Percentiles rank a stretch among this genome's conserved stretches.
Evolutionary conservation across 192 early-diverging fungal genomes (phyloP).

Genomic region (Coemansia sp.): DNA sequence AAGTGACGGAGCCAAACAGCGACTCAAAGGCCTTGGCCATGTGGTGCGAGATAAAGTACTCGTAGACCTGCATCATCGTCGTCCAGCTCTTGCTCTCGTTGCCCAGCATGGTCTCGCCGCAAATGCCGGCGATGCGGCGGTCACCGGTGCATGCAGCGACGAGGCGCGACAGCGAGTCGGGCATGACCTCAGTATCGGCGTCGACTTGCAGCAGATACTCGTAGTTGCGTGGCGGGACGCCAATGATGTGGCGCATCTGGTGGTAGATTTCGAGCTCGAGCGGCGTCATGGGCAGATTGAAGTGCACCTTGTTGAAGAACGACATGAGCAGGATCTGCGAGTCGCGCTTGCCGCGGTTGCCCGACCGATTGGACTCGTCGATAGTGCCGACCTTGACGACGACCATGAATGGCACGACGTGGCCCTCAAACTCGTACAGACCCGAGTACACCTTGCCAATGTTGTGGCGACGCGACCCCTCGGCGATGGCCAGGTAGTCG

Average conservation of each 20-base stretch:
- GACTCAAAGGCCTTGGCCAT: conserved; percentile 91
- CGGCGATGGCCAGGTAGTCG: conserved; percentile 86
- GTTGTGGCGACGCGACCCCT: conserved; percentile 91
- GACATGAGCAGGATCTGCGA: conserved; percentile 97
- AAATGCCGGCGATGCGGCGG: conserved; percentile 83
- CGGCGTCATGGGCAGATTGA: conserved; percentile 88
- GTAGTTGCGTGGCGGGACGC: conserved; percentile 80
- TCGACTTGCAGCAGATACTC: conserved; percentile 84
- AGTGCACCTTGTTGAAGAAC: conserved; percentile 95
- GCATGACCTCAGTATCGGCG: conserved; percentile 84
- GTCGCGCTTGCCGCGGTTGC: conserved; percentile 98
- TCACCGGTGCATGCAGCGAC: conserved; percentile 82
- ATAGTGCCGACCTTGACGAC: conserved; percentile 95
- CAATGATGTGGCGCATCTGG: conserved; percentile 97
- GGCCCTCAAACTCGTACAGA: conserved; percentile 88
- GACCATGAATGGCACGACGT: conserved; percentile 93
- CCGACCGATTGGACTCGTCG: conserved; percentile 81
- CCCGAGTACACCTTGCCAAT: conserved; percentile 98
- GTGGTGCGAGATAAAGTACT: conserved; percentile 94
- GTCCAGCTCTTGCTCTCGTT: conserved; percentile 93
- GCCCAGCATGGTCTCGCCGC: conserved; percentile 90
- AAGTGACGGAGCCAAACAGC: conserved; percentile 80
- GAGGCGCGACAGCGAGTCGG: conserved; percentile 88
- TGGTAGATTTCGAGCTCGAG: conserved; percentile 97
- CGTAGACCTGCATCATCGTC: conserved; percentile 98